Evolutionary conservation across 257 asterid genomes (phyloP).

Genomic region (Misopates orontium): DNA sequence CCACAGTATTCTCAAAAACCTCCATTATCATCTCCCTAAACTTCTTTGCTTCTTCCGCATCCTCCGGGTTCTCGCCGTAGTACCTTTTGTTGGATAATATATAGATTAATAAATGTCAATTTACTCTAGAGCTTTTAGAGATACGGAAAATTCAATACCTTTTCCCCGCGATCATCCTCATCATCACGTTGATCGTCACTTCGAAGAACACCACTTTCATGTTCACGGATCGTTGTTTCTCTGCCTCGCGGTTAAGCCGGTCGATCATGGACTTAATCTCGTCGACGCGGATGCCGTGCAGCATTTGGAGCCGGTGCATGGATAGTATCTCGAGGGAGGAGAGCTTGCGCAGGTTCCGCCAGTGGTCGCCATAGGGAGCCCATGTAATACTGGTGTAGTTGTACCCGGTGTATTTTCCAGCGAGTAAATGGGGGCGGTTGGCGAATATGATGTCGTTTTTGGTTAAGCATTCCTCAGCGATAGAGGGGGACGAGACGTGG

Average conservation of each 20-base stretch:
- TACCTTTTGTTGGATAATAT: too few species aligned
- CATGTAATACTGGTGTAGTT: conserved; percentile 40
- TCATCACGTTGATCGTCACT: conserved; percentile 38
- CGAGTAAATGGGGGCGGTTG: conserved; percentile 45
- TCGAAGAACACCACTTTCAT: conserved; percentile 42
- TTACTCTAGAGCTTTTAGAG: too few species aligned
- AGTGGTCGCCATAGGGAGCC: conserved; percentile 48
- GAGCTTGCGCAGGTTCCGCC: conserved; percentile 47
- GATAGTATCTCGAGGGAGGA: conserved; percentile 46
- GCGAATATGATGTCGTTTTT: conserved; percentile 48
- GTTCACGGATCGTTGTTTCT: conserved; percentile 14
- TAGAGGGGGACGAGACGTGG: conserved; percentile 47
- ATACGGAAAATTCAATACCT: too few species aligned
- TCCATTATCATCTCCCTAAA: conserved; percentile 36
- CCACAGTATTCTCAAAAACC: conserved; percentile 17
- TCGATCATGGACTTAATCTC: conserved; percentile 42
- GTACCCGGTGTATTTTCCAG: conserved; percentile 44
- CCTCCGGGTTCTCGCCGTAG: conserved; percentile 29
- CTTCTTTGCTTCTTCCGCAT: conserved; percentile 29
- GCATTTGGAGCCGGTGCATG: conserved; percentile 42
- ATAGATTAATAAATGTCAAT: too few species aligned
- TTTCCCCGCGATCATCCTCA: conserved; percentile 51
- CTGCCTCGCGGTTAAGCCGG: conserved; percentile 5
- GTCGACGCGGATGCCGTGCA: conserved; percentile 43
- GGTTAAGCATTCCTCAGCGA: conserved; percentile 53